These are phyloP conservation scores for Echinochloa phyllopogon DNA, from an alignment of 176 grass and related monocot genomes.

Conservation along the genomic window DNA sequence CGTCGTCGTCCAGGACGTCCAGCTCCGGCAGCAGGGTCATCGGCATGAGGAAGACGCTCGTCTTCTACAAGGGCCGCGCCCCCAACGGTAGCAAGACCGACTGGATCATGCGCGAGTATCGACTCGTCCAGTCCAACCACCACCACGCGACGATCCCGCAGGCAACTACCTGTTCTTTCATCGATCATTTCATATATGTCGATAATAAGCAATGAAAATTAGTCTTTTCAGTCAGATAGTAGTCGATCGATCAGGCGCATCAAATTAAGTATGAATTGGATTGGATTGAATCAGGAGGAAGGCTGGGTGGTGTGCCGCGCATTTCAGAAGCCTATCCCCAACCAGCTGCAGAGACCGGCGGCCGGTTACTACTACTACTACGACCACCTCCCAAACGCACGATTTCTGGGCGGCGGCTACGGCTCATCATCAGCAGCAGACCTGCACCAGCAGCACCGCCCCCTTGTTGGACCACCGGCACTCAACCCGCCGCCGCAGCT, in stretches of 20 bases:
- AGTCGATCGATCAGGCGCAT: no score
- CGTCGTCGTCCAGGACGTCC: neutral
- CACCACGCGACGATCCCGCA: neutral
- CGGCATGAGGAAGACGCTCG: constrained; percentile 98
- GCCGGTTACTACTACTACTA: constrained; percentile 44
- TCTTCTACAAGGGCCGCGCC: constrained; percentile 86
- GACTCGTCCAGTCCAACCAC: constrained; percentile 51
- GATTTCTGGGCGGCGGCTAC: no score
- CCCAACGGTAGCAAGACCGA: constrained; percentile 70
- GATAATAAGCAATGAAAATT: no score
- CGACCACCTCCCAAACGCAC: constrained; percentile 1
- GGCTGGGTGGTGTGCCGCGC: constrained; percentile 98
- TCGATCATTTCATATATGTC: no score
- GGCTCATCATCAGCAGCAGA: no score
- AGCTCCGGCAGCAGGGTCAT: constrained; percentile 44
- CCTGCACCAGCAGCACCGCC: no score
- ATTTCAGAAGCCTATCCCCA: constrained; percentile 65
- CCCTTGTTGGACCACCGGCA: no score
- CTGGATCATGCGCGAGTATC: constrained; percentile 84
- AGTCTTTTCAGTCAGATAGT: no score
- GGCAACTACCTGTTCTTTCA: no score
- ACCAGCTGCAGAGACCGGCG: neutral
- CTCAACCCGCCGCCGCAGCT: no score
- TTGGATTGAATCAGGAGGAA: no score
- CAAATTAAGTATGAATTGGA: no score